Base-by-base conservation (phyloP, 352 stramenopile species). In the Globisporangium radiosum region DNA sequence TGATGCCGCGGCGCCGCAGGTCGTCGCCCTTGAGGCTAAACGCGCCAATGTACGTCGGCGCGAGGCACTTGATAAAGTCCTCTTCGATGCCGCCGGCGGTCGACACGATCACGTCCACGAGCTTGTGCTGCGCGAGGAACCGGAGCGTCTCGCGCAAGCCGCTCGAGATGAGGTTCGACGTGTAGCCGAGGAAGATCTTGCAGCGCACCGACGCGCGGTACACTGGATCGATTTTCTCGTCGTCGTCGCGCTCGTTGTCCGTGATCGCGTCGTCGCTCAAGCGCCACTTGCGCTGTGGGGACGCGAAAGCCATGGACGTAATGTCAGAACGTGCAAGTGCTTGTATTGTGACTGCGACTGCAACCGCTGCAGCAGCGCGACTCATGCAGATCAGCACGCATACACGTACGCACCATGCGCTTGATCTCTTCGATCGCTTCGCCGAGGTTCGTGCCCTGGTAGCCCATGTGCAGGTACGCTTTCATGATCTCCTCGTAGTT, bases 61-160 rank as follows among this genome's bases (percentile, higher is more conserved):
- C 90, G 54, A 99, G 91, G 69, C 97, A 99, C 82, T 99, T 99
- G 69, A 99, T 99, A 43, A 99, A 97, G 75, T 99, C 98, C 72
- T 99, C 98, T 62, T 98, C 90, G 50, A 97, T 88, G 57, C 92
- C 92, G 37, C 91, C 92, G 33, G 82, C 88, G 0, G 87, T 97
- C 36, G 89, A 92, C 14, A 99, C 95, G 58, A 99, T 96, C 19
- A 96, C 90, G 71, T 99, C 97, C 47, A 99, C 84, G 85, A 99
- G 96, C 62, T 98, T 98, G 79, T 99, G 96, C 69, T 99, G 82
- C 19, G 93, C 89, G 15, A 99, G 66, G 75, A 99, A 99, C 42
- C 90, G 88, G 60, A 99, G 88, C 7, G 97, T 96, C 75, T 99
- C 98, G 56, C 98, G 86, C 52, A 99, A 75, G 7, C 98, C 98